Base-by-base conservation (phyloP, 805 yeast genomes). In the Nakazawaea wyomingensis region DNA sequence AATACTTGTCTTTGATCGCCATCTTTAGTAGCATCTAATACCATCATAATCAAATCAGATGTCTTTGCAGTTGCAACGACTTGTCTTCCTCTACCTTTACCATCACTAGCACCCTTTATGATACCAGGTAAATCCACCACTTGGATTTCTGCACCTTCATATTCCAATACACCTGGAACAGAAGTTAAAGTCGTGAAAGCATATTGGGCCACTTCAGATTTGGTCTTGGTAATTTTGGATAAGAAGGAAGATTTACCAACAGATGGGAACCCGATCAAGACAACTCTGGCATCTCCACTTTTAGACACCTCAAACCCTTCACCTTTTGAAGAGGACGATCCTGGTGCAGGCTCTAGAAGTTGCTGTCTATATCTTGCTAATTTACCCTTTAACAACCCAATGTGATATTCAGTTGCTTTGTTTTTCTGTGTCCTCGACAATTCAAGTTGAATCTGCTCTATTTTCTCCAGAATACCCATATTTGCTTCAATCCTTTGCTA, bases 121-220 rank as follows among this genome's bases (percentile, higher is more conserved):
- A 91, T 91, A 62, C 99, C 99, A 1, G 99, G 99, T 41, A 91
- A 67, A 73, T 91, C 99, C n/a, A 91, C 91, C 51, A 93, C 82
- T 66, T 91, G 99, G 49, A 91, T 89, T 57, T 90, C 96, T 0
- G 98, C 96, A 30, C 98, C 98, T 58, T 89, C 88, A 59, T 91
- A 89, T 59, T 89, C 91, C 53, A 91, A 69, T 10, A 93, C 95
- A 37, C 98, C 97, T 0, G 98, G 97, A 17, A 91, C 97, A 0
- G 96, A 88, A 0, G 99, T 91, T 60, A 91, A 74, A 0, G 99
- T 91, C 6, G 99, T 91, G 72, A 91, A 91, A 41, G 95, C 93
- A 58, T 93, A 91, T 39, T 82, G 86, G 5, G 98, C 99, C 41
- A 95, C 85, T 61, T 89, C 98, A 1, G 96, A 85, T 61, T 87